Conservation (phyloP, 805 yeast species). For the Starmerella cellae region DNA sequence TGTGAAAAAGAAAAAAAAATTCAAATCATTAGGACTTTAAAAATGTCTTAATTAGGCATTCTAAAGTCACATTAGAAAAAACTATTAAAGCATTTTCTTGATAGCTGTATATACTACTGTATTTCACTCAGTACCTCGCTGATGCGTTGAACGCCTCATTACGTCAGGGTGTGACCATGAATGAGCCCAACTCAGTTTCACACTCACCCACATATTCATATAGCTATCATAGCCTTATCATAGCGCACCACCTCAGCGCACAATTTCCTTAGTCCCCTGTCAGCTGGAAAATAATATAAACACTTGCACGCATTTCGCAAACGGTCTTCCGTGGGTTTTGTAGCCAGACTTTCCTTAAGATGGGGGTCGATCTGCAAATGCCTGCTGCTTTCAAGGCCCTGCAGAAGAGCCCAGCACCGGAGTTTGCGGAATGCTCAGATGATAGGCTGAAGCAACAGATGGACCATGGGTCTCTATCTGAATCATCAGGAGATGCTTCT, state of each 20-base stretch:
- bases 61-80: no score
- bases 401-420: slow-evolving; percentile 7
- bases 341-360: neutral
- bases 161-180: slow-evolving; percentile 4
- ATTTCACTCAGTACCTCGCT: no score
- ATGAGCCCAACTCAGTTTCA: neutral
- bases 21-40: no score
- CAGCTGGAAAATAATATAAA: no score
- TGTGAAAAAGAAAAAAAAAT: no score
- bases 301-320: no score
- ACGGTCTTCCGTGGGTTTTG: no score
- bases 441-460: neutral
- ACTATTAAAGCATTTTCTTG: no score
- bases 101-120: no score
- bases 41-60: no score
- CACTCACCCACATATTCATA: neutral
- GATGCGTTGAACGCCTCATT: neutral
- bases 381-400: slow-evolving; percentile 24
- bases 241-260: neutral
- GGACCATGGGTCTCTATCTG: slow-evolving; percentile 1
- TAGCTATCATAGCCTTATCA: neutral
- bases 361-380: slow-evolving; percentile 21
- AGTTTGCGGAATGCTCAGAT: neutral
- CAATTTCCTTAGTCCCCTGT: no score
- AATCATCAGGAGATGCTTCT: slow-evolving; percentile 1